These are phyloP conservation scores for Colletotrichum graminicola DNA, from an alignment of 2,329 filamentous ascomycete species.

Conservation along the genomic window DNA sequence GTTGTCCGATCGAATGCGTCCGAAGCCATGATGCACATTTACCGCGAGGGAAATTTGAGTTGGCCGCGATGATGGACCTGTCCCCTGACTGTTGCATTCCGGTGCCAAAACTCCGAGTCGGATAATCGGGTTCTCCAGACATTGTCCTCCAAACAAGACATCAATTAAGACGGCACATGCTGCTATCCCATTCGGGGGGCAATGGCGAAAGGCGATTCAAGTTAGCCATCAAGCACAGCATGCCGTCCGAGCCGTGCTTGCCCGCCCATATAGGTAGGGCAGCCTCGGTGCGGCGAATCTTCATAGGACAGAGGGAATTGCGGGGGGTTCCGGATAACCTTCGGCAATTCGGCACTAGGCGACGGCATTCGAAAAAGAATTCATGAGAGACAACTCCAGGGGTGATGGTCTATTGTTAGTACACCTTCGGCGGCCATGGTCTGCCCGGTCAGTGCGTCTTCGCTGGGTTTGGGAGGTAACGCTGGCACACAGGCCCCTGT, in stretches of 20 bases:
- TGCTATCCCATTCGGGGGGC: neutral
- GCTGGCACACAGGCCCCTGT: slow-evolving; percentile 2
- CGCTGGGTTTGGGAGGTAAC: slow-evolving; percentile 5
- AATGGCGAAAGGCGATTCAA: neutral
- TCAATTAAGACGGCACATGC: neutral
- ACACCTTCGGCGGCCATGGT: neutral
- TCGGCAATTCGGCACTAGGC: slow-evolving; percentile 27
- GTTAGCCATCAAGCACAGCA: neutral
- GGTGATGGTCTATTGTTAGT: slow-evolving; percentile 32
- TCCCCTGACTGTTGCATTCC: neutral
- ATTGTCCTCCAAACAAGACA: neutral
- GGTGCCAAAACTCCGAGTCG: neutral
- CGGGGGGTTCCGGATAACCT: neutral
- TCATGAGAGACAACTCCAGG: neutral
- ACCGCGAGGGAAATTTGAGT: neutral
- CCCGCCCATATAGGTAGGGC: neutral
- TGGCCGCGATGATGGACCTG: neutral
- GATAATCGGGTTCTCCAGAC: neutral
- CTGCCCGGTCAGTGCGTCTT: slow-evolving; percentile 25
- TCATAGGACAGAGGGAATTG: neutral
- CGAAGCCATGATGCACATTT: neutral
- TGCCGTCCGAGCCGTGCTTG: neutral
- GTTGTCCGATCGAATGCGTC: too few relatives aligned
- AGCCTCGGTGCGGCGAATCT: neutral
- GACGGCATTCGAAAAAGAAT: slow-evolving; percentile 14